phyloP scores from a whole-genome alignment of 106 monocot genomes.

The Cymbidium sinense region DNA sequence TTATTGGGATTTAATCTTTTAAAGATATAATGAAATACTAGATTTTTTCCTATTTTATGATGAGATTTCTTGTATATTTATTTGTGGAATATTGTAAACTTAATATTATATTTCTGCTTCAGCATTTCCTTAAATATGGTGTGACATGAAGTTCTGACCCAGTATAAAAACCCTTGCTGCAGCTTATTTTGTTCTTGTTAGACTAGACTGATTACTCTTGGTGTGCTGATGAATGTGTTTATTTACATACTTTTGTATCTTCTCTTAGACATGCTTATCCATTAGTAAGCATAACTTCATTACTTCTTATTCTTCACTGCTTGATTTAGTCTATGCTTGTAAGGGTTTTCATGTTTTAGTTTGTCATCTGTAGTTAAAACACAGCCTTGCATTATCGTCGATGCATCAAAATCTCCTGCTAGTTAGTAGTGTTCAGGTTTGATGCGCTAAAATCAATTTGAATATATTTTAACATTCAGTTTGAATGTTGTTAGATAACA shows the following conservation, averaged over 20 bases:
- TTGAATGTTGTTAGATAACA: slow-evolving; percentile 62
- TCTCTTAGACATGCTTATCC: background rate
- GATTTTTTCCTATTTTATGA: background rate
- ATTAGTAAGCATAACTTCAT: background rate
- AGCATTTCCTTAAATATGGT: background rate
- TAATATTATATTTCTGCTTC: background rate
- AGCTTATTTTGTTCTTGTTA: background rate
- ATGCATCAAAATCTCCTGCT: background rate
- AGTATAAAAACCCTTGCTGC: background rate
- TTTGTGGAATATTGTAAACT: background rate
- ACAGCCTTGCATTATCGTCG: background rate
- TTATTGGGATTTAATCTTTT: too few relatives aligned
- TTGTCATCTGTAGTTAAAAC: background rate
- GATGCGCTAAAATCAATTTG: background rate
- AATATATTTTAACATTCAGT: slow-evolving; percentile 3
- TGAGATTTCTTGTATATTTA: background rate
- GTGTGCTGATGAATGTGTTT: background rate
- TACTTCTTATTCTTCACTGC: background rate
- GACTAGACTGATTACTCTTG: background rate
- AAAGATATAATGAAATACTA: background rate
- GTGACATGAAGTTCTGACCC: background rate
- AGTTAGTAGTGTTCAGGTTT: background rate
- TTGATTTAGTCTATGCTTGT: background rate
- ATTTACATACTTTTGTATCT: background rate
- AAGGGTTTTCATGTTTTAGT: background rate